Evolutionary conservation across 2,329 filamentous ascomycete species (phyloP).

Genomic region (Sarocladium oryzae): DNA sequence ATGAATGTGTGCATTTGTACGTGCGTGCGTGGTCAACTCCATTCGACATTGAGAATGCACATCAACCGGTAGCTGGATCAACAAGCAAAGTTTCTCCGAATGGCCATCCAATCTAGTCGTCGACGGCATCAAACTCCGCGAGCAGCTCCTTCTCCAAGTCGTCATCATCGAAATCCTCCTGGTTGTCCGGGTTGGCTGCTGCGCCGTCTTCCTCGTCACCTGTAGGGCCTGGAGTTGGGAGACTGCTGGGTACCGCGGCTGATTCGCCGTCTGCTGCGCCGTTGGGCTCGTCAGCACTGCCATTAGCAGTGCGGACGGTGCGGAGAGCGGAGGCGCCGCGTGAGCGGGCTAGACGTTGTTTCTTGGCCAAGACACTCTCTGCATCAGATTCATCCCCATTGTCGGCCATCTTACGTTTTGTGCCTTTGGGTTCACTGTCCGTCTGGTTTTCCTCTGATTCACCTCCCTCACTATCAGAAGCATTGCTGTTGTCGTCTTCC

Average conservation of each 20-base stretch:
- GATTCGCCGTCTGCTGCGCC: too few species aligned
- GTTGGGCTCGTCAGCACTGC: constrained; percentile 21
- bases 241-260: constrained; percentile 20
- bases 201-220: constrained; percentile 22
- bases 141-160: constrained; percentile 59
- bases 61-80: neutral
- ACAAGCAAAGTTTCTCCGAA: neutral
- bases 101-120: neutral
- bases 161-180: constrained; percentile 42
- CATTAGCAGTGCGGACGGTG: constrained; percentile 35
- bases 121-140: constrained; percentile 44
- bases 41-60: too few species aligned
- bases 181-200: constrained; percentile 21
- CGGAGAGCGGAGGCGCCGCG: constrained; percentile 41
- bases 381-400: constrained; percentile 27
- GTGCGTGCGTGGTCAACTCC: too few species aligned
- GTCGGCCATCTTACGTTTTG: constrained; percentile 26
- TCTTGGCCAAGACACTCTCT: constrained; percentile 41
- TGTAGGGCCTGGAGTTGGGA: constrained; percentile 33
- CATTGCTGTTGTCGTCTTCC: constrained; percentile 13
- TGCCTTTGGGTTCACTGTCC: constrained; percentile 18
- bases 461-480: neutral
- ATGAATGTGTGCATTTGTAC: neutral
- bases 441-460: constrained; percentile 23
- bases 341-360: constrained; percentile 40